Conservation (phyloP, 2,329 filamentous ascomycete genomes). For the Rhynchosporium agropyri region DNA sequence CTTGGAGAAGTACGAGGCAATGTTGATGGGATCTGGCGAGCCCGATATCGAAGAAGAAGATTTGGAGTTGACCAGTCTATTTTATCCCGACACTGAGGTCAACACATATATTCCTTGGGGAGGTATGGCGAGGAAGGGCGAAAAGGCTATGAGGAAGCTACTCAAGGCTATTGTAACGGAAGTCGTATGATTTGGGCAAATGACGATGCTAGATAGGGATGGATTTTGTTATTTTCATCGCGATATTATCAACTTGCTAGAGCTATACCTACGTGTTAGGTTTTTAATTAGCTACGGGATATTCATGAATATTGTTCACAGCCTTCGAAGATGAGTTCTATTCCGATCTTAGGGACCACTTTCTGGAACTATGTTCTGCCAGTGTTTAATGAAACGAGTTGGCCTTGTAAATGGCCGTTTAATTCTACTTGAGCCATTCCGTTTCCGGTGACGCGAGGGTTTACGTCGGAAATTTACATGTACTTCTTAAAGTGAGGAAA, state of each 20-base stretch:
- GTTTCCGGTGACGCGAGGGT: too few species aligned
- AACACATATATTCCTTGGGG: conserved; percentile 27
- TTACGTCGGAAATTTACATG: too few species aligned
- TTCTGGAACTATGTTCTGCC: too few species aligned
- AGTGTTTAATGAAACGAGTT: too few species aligned
- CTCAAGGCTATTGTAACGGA: conserved; percentile 20
- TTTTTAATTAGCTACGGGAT: background rate
- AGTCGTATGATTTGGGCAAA: background rate
- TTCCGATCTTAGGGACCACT: too few species aligned
- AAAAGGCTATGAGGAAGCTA: conserved; percentile 32
- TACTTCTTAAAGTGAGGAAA: too few species aligned
- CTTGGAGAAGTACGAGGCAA: conserved; percentile 30
- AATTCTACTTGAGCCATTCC: too few species aligned
- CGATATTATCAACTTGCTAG: background rate
- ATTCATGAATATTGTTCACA: too few species aligned
- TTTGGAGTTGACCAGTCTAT: conserved; percentile 14
- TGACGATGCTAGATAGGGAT: background rate
- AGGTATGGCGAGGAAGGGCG: conserved; percentile 31
- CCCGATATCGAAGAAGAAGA: conserved; percentile 22
- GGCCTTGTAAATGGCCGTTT: too few species aligned
- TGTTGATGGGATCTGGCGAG: conserved; percentile 20
- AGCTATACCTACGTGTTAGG: background rate
- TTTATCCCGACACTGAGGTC: conserved; percentile 19
- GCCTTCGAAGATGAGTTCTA: too few species aligned
- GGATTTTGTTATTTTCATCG: background rate